Conservation (phyloP, 2,329 filamentous ascomycete species). For the Torrubiella hemipterigena region DNA sequence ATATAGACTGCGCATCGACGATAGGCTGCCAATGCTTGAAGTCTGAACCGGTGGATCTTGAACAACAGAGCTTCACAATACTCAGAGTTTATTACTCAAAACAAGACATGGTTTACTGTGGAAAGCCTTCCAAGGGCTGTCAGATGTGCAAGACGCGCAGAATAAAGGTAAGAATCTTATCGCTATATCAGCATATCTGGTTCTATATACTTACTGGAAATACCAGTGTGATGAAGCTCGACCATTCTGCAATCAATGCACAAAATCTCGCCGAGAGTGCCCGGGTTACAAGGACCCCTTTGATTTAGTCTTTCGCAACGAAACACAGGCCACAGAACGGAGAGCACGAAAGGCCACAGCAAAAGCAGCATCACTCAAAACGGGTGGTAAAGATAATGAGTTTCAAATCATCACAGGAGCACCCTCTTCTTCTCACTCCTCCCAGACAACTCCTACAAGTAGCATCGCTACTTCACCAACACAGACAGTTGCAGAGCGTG, state of each 20-base stretch:
- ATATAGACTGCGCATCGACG: too few relatives aligned
- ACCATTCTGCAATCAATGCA: constrained; percentile 53
- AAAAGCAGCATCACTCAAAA: constrained; percentile 29
- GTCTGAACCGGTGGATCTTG: too few relatives aligned
- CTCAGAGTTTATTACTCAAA: too few relatives aligned
- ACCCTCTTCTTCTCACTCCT: too few relatives aligned
- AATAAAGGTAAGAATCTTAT: constrained; percentile 48
- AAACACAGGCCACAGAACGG: constrained; percentile 55
- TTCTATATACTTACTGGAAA: not conserved
- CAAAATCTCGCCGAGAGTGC: constrained; percentile 50
- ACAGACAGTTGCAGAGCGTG: constrained; percentile 40
- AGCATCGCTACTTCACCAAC: constrained; percentile 1
- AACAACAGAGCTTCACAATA: too few relatives aligned
- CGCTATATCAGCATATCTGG: constrained; percentile 2
- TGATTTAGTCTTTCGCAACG: constrained; percentile 60
- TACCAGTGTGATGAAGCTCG: constrained; percentile 54
- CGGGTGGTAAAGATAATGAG: constrained; percentile 18
- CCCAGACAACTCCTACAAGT: constrained; percentile 23
- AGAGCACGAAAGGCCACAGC: constrained; percentile 45
- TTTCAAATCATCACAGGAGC: too few relatives aligned
- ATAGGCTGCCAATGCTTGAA: too few relatives aligned
- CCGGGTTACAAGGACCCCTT: constrained; percentile 62
- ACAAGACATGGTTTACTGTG: constrained; percentile 58
- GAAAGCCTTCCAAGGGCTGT: constrained; percentile 56
- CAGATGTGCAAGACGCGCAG: constrained; percentile 63